Base-by-base conservation (phyloP, 2,329 filamentous ascomycete genomes). In the Penicillium sp. region DNA sequence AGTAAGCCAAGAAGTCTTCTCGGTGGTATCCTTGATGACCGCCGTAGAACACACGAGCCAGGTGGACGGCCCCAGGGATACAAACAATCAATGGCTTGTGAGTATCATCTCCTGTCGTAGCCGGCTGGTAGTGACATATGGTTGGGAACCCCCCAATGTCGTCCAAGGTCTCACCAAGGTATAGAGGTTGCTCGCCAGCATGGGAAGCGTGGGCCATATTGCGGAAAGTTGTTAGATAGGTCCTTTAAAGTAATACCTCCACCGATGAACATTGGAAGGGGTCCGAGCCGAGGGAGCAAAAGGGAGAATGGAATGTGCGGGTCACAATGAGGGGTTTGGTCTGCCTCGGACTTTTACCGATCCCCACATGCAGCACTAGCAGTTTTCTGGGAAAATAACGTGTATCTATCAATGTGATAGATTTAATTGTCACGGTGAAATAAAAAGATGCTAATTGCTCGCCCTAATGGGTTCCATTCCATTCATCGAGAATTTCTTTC, bases 21-120 rank as follows among this genome's bases (percentile, higher is more conserved):
- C 23, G 19, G 7, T 31, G 46, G 18, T 36, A 55, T 16, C 53
- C 56, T 14, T 52, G n/a, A 39, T 65, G 63, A 18, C 59, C 63
- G 7, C 62, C 62, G 34, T 64, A 65, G n/a, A 62, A 58, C 16
- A 65, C 53, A 9, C 63, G 54, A 5, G 57, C 59, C 11, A 59
- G 48, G 39, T 65, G 63, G 7, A 48, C 52, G 11, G 50, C 47
- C 1, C 63, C 63, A 5, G 63, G 61, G 9, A 64, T 54, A 48
- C 57, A 63, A 6, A 61, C 58, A 5, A 65, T 29, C 16, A 64
- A 48, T 1, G 59, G 53, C 14, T 50, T 52, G 8, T 29, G 11
- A 9, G 13, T 26, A 3, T n/a, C 8, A 8, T 3, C 16, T 1
- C 16, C 5, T 14, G 11, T 33, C 24, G 24, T 5, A 11, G 42